A percentile compares a stretch with the other conserved stretches of the same genome.
phyloP scores from a whole-genome alignment of 805 yeast genomes.

The Ogataea thermomethanolica region DNA sequence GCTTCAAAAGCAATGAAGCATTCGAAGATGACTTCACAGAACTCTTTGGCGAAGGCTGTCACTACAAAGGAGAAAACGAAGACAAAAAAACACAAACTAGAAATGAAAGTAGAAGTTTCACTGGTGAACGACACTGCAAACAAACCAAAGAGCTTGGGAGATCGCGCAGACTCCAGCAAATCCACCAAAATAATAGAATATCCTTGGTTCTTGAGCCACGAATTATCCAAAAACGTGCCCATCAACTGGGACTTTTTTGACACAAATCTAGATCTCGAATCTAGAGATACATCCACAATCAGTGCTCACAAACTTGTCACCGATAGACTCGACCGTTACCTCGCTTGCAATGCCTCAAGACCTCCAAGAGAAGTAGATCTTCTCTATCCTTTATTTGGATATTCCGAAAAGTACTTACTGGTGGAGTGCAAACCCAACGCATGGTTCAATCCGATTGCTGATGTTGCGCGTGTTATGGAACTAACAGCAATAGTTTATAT shows the following conservation, averaged over 20 bases:
- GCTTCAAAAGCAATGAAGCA: no score
- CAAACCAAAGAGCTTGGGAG: not conserved
- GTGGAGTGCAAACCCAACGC: conserved; percentile 52
- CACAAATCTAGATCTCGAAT: conserved; percentile 18
- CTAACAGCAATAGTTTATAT: conserved; percentile 38
- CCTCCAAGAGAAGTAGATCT: conserved; percentile 27
- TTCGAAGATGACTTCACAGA: no score
- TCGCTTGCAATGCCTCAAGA: conserved; percentile 28
- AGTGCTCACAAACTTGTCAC: conserved; percentile 22
- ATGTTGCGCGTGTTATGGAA: conserved; percentile 52
- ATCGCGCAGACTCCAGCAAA: not conserved
- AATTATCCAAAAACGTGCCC: conserved; percentile 14
- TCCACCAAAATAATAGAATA: conserved; percentile 6
- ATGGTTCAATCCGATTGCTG: conserved; percentile 58
- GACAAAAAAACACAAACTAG: not conserved
- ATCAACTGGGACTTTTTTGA: conserved; percentile 20
- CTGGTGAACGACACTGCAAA: not conserved
- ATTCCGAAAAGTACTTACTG: conserved; percentile 47
- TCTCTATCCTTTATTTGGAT: conserved; percentile 41
- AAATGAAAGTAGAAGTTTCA: not conserved
- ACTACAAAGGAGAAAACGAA: not conserved
- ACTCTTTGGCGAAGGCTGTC: not conserved
- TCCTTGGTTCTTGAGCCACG: conserved; percentile 26
- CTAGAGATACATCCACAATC: conserved; percentile 16
- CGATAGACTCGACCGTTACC: conserved; percentile 23